Percentiles rank a stretch among this genome's conserved stretches.
Evolutionary conservation across 208 protist species (phyloP).

Genomic region (Dictyostelium gargantuum): DNA sequence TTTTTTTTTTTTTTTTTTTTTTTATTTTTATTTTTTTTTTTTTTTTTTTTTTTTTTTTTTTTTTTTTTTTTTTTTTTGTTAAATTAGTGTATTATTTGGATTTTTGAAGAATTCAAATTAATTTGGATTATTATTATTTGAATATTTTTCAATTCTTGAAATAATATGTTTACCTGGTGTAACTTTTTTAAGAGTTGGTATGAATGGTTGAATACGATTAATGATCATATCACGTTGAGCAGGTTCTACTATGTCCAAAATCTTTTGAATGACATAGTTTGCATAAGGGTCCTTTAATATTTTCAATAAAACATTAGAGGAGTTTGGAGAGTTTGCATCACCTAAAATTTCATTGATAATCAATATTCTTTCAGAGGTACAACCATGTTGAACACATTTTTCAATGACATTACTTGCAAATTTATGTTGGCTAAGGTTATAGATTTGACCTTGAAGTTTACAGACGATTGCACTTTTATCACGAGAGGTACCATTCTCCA

Average conservation of each 20-base stretch:
- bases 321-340: constrained; percentile 54
- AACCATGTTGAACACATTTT: constrained; percentile 93
- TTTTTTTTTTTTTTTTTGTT: background rate
- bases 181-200: constrained; percentile 92
- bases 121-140: background rate
- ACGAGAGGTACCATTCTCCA: constrained; percentile 92
- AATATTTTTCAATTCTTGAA: constrained; percentile 89
- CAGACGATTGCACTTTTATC: constrained; percentile 85
- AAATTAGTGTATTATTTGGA: background rate
- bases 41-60: background rate
- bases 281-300: constrained; percentile 97
- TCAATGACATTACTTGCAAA: constrained; percentile 99
- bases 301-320: constrained; percentile 72
- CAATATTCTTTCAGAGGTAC: constrained; percentile 84
- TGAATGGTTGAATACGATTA: constrained; percentile 79
- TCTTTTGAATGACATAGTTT: constrained; percentile 98
- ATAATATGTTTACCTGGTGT: constrained; percentile 97
- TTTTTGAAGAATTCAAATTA: background rate
- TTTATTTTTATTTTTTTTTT: background rate
- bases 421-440: constrained; percentile 92
- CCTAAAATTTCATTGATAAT: constrained; percentile 92
- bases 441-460: constrained; percentile 74
- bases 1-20: background rate
- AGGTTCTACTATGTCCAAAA: constrained; percentile 89
- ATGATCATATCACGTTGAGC: constrained; percentile 74